Percentiles rank a stretch among this genome's conserved stretches.
Evolutionary conservation across 2,329 filamentous ascomycete genomes (phyloP).

Genomic region (Diplocarpon rosae): DNA sequence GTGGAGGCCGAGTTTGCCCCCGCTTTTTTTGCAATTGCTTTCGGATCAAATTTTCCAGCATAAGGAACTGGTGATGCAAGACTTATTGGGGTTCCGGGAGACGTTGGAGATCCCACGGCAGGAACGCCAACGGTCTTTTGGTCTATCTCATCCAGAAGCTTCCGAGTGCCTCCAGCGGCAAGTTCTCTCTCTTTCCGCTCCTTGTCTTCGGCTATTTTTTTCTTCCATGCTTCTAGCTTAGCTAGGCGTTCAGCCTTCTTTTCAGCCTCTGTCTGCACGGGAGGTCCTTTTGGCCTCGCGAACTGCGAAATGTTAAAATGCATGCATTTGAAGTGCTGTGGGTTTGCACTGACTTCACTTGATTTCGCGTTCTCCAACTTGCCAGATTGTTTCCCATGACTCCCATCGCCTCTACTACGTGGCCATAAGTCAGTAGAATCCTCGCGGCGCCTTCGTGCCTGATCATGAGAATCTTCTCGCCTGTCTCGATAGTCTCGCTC

Average conservation of each 20-base stretch:
- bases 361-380: conserved; percentile 39
- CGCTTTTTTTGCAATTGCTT: conserved; percentile 73
- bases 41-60: conserved; percentile 75
- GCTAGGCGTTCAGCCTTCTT: conserved; percentile 73
- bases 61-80: conserved; percentile 48
- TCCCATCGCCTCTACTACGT: conserved; percentile 56
- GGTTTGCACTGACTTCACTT: conserved; percentile 42
- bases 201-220: conserved; percentile 66
- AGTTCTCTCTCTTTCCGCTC: conserved; percentile 62
- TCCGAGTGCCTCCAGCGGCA: conserved; percentile 52
- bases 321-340: not conserved
- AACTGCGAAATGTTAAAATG: conserved; percentile 31
- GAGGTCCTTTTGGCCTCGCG: conserved; percentile 40
- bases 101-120: conserved; percentile 37
- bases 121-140: conserved; percentile 45
- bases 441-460: conserved; percentile 51
- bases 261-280: conserved; percentile 53
- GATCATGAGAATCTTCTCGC: conserved; percentile 65
- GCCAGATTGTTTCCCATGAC: conserved; percentile 40
- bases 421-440: conserved; percentile 60
- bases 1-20: conserved; percentile 45
- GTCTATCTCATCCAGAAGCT: conserved; percentile 62
- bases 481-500: conserved; percentile 58
- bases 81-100: conserved; percentile 36
- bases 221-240: conserved; percentile 84